Evolutionary conservation across 2,329 filamentous ascomycete species (phyloP).

Genomic region (Cordyceps javanica): DNA sequence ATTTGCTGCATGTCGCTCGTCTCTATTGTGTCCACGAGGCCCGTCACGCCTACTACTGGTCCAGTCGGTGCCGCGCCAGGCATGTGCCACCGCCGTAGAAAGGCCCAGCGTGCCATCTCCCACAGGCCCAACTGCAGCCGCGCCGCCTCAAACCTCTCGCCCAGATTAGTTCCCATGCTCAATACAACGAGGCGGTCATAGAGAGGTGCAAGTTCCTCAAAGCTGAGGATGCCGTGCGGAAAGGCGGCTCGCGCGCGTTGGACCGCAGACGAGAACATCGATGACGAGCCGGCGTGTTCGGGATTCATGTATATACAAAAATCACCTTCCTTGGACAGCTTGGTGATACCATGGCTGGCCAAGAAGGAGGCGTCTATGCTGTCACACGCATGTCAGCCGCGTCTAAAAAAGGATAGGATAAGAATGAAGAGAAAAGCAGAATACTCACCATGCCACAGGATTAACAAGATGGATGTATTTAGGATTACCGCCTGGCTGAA

Average conservation of each 20-base stretch:
- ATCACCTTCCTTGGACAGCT: not conserved
- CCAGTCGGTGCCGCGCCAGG: not conserved
- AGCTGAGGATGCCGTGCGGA: not conserved
- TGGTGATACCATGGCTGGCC: not conserved
- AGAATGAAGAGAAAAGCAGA: no score
- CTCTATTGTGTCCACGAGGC: not conserved
- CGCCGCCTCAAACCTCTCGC: not conserved
- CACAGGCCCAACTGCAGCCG: not conserved
- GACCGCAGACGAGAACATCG: not conserved
- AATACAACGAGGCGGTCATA: not conserved
- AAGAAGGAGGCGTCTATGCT: not conserved
- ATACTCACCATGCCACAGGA: no score
- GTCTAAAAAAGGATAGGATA: no score
- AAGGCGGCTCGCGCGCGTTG: not conserved
- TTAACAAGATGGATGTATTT: no score
- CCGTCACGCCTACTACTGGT: not conserved
- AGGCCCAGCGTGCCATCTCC: not conserved
- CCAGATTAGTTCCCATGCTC: not conserved
- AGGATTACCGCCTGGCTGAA: no score
- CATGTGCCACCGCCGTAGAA: not conserved
- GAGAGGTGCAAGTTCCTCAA: not conserved
- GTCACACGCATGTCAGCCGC: no score
- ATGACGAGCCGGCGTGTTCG: not conserved
- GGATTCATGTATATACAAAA: not conserved
- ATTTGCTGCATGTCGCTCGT: not conserved